phyloP scores from a whole-genome alignment of 495 filamentous ascomycete genomes.

The Neurospora discreta region DNA sequence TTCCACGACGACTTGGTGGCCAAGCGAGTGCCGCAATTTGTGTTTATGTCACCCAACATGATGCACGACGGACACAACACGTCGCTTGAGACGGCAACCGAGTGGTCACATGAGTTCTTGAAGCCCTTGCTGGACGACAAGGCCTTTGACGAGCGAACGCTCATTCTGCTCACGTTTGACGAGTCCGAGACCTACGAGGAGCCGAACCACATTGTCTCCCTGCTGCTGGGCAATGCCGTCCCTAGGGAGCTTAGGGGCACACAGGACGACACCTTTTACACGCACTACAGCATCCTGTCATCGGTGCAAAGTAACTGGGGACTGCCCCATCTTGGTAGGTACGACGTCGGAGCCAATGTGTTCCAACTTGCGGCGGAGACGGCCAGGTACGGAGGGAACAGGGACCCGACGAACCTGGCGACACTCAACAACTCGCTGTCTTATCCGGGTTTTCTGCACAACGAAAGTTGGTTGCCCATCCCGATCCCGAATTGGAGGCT shows the following conservation, averaged over 20 bases:
- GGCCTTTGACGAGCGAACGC: conserved; percentile 48
- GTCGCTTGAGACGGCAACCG: conserved; percentile 44
- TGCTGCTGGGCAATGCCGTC: conserved; percentile 54
- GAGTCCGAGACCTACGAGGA: conserved; percentile 46
- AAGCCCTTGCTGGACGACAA: conserved; percentile 44
- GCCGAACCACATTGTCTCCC: conserved; percentile 48
- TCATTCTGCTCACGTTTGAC: conserved; percentile 61
- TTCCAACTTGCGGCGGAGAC: conserved; percentile 49
- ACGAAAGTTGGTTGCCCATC: conserved; percentile 19
- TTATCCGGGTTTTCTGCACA: conserved; percentile 45
- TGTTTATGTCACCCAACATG: conserved; percentile 63
- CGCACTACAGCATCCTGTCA: conserved; percentile 57
- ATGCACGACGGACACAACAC: conserved; percentile 61
- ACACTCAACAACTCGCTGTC: conserved; percentile 54
- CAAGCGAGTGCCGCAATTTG: conserved; percentile 52
- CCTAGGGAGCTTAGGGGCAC: conserved; percentile 46
- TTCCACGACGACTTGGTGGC: conserved; percentile 45
- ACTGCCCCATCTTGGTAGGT: conserved; percentile 54
- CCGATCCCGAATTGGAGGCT: conserved; percentile 35
- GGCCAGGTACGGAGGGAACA: conserved; percentile 47
- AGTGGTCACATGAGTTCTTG: conserved; percentile 49
- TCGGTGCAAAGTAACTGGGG: conserved; percentile 58
- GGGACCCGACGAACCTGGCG: conserved; percentile 42
- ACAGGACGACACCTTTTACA: conserved; percentile 56
- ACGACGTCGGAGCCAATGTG: conserved; percentile 62